Conservation (phyloP, 2,329 filamentous ascomycete genomes). For the Fusarium sp. region DNA sequence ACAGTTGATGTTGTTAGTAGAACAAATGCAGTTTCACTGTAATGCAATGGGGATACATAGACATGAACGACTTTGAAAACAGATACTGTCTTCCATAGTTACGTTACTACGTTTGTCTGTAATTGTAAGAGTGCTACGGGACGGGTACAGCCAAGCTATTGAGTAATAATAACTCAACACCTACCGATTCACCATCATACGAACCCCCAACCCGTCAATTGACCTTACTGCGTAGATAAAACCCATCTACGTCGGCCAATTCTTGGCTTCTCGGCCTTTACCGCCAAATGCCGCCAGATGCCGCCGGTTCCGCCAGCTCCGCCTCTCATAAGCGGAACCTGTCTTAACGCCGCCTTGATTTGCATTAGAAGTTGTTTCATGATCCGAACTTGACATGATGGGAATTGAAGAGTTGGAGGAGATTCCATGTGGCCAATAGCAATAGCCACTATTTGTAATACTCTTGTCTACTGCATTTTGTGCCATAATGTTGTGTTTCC, state of each 20-base stretch:
- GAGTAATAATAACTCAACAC: no score
- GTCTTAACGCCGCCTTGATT: neutral
- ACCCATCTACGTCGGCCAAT: constrained; percentile 8
- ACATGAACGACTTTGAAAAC: neutral
- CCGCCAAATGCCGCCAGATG: constrained; percentile 22
- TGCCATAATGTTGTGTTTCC: neutral
- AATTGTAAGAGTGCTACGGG: neutral
- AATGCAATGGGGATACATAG: neutral
- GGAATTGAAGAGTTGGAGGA: no score
- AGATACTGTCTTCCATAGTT: constrained; percentile 13
- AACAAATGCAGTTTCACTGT: neutral
- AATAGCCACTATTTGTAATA: neutral
- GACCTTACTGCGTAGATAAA: constrained; percentile 1
- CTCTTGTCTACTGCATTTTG: neutral
- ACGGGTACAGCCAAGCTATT: no score
- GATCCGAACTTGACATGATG: neutral
- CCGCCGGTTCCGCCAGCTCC: constrained; percentile 20
- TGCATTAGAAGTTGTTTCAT: constrained; percentile 1
- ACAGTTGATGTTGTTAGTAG: neutral
- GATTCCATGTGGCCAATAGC: neutral
- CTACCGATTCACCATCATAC: constrained; percentile 1
- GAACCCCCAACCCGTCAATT: constrained; percentile 22
- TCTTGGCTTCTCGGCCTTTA: neutral
- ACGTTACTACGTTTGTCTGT: neutral
- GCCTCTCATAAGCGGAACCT: constrained; percentile 14